Conservation (phyloP, 306 rosid genomes). For the Parietaria judaica region DNA sequence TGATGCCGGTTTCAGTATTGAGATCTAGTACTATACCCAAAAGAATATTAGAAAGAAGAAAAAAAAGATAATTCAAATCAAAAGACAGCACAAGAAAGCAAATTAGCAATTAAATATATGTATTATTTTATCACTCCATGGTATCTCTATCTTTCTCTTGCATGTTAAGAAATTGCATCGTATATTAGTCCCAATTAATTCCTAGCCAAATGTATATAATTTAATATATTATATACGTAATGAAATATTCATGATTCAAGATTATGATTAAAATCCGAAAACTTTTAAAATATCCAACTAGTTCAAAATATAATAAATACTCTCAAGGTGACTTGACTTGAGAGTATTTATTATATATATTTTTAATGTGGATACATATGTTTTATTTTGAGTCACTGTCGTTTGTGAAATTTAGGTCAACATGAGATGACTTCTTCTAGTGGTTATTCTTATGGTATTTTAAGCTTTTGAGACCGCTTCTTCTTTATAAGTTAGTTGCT, state of each 20-base stretch:
- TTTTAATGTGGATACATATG: neutral
- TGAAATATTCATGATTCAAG: no score
- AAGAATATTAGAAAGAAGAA: constrained; percentile 1
- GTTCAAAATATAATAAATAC: no score
- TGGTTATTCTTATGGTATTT: neutral
- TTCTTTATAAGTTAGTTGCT: constrained; percentile 27
- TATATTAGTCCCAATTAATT: no score
- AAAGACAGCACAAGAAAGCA: constrained; percentile 1
- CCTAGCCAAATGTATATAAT: no score
- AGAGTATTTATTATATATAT: no score
- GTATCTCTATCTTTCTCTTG: constrained; percentile 2
- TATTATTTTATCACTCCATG: neutral
- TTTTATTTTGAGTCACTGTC: neutral
- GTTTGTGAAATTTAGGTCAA: constrained; percentile 1
- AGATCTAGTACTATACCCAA: constrained; percentile 1
- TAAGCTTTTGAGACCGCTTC: constrained; percentile 26
- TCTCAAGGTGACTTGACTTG: no score
- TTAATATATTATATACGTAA: no score
- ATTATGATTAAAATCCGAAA: no score
- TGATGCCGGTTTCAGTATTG: neutral
- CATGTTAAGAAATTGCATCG: no score
- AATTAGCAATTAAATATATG: neutral
- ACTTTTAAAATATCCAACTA: no score
- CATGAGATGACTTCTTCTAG: constrained; percentile 11
- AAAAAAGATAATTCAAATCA: neutral